Conservation (phyloP, 768 basidiomycete genomes). For the Gelatoporia subvermispora region DNA sequence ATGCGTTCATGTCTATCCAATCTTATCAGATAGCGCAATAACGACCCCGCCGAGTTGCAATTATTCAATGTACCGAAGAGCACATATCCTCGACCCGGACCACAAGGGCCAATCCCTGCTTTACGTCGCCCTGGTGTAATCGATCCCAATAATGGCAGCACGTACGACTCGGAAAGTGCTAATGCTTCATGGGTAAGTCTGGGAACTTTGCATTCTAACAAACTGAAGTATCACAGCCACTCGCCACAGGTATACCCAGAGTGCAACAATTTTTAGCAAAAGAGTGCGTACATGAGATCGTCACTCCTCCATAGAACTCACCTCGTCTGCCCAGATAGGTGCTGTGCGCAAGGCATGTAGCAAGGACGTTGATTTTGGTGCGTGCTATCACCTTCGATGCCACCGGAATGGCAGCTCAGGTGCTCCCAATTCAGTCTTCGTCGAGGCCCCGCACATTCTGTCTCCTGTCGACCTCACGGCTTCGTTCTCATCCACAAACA, state of each 20-base stretch:
- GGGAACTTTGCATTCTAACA: neutral
- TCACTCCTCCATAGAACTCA: neutral
- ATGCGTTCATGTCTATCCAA: too few species aligned
- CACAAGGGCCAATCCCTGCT: neutral
- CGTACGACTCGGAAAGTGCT: conserved; percentile 30
- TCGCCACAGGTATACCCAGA: conserved; percentile 60
- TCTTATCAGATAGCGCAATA: too few species aligned
- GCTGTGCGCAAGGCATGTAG: conserved; percentile 67
- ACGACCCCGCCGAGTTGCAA: too few species aligned
- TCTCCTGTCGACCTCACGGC: conserved; percentile 55
- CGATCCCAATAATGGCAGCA: conserved; percentile 2
- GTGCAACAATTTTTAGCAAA: conserved; percentile 65
- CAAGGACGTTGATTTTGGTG: conserved; percentile 64
- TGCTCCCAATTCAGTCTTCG: conserved; percentile 52
- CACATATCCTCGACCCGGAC: too few species aligned
- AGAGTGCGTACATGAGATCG: conserved; percentile 39
- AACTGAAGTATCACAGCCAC: conserved; percentile 2
- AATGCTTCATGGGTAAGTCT: conserved; percentile 41
- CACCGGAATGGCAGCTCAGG: too few species aligned
- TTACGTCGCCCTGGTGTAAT: neutral
- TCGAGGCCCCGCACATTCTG: conserved; percentile 67
- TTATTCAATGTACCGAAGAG: too few species aligned
- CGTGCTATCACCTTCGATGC: neutral
- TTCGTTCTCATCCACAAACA: conserved; percentile 20
- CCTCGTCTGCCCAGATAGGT: conserved; percentile 44